Base-by-base conservation (phyloP, 768 basidiomycete species). In the Hortiboletus flavorubellus region DNA sequence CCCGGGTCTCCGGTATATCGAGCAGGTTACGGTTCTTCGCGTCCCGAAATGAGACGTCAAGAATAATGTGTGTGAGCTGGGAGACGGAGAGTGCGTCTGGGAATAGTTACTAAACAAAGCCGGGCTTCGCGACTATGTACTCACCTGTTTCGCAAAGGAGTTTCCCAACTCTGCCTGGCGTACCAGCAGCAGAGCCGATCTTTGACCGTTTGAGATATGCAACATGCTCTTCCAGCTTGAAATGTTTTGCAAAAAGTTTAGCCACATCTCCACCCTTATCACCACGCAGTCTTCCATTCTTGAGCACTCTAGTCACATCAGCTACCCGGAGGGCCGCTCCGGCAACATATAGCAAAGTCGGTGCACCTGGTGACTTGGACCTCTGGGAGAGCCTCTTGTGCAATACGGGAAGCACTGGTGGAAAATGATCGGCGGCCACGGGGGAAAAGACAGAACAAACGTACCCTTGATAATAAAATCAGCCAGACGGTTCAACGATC, bases 181-280 rank as follows among this genome's bases (percentile, higher is more conserved):
- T 99, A 18, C 96, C 96, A 29, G 90, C 91, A 18, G 93, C 96
- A 40, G 88, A 80, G 21, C 87, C 89, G 44, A 98, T 82, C 68
- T 87, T 91, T n/a, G 93, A 95, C 60, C 84, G 80, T 65, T 80
- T 79, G 64, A 98, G 78, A 74, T 93, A 91, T 15, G 83, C 76
- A 64, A 89, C 83, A 70, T 98, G 95, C 54, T 95, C 91, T 46
- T 86, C 76, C 39, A 95, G 76, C 73, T 95, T 97, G 74, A 96
- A 85, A 68, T 98, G 95, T 71, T 88, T 94, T 31, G 95, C 93
- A 64, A 98, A 98, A 29, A 99, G 81, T 71, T 98, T 98, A 21
- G 90, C 94, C 33, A 97, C 87, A 60, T 96, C 92, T 11, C 91
- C 93, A 52, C 91, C 86, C 67, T 92, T 94, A 23, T 90, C 86